Percentiles rank a stretch among this genome's conserved stretches.
phyloP scores from a whole-genome alignment of 176 grass and related monocot genomes.

The Phyllostachys edulis region DNA sequence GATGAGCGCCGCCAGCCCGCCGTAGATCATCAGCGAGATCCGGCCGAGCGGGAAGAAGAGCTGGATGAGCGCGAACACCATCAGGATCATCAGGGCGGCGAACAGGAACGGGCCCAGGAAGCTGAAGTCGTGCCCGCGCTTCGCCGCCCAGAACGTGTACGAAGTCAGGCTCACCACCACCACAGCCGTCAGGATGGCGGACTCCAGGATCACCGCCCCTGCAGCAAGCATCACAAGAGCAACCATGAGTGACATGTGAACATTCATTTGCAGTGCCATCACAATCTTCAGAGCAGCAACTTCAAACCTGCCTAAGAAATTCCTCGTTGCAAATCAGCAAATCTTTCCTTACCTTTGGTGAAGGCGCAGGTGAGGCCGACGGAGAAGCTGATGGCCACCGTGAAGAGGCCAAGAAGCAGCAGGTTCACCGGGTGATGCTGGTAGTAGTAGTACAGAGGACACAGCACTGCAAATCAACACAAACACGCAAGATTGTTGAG shows the following conservation, averaged over 20 bases:
- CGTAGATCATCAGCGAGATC: slow-evolving; percentile 73
- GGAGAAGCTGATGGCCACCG: slow-evolving; percentile 81
- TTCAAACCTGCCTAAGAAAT: too few species aligned
- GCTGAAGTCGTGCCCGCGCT: slow-evolving; percentile 77
- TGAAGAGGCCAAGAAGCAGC: slow-evolving; percentile 77
- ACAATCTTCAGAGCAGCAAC: background rate
- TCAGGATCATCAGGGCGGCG: slow-evolving; percentile 67
- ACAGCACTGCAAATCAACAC: slow-evolving; percentile 56
- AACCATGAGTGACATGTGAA: background rate
- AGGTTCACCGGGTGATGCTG: slow-evolving; percentile 71
- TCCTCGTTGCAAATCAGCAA: too few species aligned
- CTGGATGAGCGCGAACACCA: slow-evolving; percentile 86
- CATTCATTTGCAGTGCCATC: background rate
- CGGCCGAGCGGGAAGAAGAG: slow-evolving; percentile 75
- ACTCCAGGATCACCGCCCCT: slow-evolving; percentile 84
- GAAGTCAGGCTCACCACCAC: slow-evolving; percentile 87
- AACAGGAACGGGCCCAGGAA: slow-evolving; percentile 92
- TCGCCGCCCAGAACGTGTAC: slow-evolving; percentile 94
- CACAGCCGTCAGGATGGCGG: slow-evolving; percentile 66
- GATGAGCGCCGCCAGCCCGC: slow-evolving; percentile 63
- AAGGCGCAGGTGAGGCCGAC: slow-evolving; percentile 87
- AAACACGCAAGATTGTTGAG: background rate
- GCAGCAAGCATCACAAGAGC: background rate
- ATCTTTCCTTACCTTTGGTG: slow-evolving; percentile 48
- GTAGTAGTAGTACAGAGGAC: slow-evolving; percentile 90